Base-by-base conservation (phyloP, 2,329 filamentous ascomycete species). In the Pochonia chlamydosporia region DNA sequence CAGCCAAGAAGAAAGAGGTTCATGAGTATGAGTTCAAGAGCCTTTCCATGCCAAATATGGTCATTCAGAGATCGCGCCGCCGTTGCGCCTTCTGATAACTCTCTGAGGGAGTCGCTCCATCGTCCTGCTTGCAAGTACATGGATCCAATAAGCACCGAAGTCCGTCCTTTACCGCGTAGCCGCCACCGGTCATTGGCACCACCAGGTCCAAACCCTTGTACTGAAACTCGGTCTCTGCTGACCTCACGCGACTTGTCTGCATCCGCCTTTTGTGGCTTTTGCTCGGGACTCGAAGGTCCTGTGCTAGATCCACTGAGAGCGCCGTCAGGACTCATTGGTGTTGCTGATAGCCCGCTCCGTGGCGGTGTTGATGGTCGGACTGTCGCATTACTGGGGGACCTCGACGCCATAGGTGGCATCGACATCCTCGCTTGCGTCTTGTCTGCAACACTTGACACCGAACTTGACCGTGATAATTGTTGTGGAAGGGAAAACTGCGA, bases 31-130 rank as follows among this genome's bases (percentile, higher is more conserved):
- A 91, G 82, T 62, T 99, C 95, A 18, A 99, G 74, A 1, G 89
- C 91, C 67, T 97, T 97, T 16, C 88, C 93, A 68, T 96, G 89
- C 92, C 93, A 99, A n/a, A 97, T 65, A 65, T 96, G 89, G 66
- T 99, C 93, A 57, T 89, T 91, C 49, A 87, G 79, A 31, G 82
- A 83, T 57, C 89, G 85, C 14, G 89, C 85, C 56, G 85, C 81
- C 9, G 79, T 79, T 2, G 87, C 90, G 46, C 86, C 89, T 50
- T 96, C 92, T 9, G 82, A 74, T 20, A 96, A 78, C 61, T 95
- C 89, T 62, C 82, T 86, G 40, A 97, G 66, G 7, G 92, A 91
- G 67, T 97, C 91, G 41, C 76, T 80, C 90, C 93, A 96, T 52
- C 90, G 82, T 23, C 93, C 93, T 45, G 89, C 87, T 65, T 91